Evolutionary conservation across 1,284 basidiomycete genomes (phyloP), one percentile per base, ranked within the genome.

Genomic region (Rhodotorula sp.): DNA sequence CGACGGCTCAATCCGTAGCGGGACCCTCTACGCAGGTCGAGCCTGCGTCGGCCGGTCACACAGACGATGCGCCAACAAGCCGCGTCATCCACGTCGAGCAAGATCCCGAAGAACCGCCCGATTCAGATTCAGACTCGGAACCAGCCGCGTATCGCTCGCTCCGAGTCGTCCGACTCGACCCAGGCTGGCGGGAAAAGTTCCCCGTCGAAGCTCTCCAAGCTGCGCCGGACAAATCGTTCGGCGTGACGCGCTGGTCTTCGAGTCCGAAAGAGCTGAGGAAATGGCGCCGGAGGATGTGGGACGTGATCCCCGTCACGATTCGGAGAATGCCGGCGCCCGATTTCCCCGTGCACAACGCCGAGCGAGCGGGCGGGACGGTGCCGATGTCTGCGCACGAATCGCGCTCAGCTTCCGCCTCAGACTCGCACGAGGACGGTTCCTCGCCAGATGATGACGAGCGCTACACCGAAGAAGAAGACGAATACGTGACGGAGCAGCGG

Each of bases 241-340:
- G 57, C 21, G 67, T 63, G 8, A 63, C 61, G 21, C 47, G 39
- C 15, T 68, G 67, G 67, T 49, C 61, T 4, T 34, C 67, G 57
- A 59, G 48, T 34, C 29, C 67, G 34, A 76, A 67, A 52, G 72
- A 73, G 56, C 52, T 74, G 12, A 49, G 74, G 8, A 57, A 31
- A n/a, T 76, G 74, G 74, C 46, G 72, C 20, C 29, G 74, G 31
- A 31, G 74, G 60, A 65, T 68, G 62, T 76, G 69, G 70, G 72
- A 76, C 26, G 70, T 68, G 14, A 62, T 76, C 2, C 74, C 74
- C 18, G 68, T 76, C 23, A 57, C 56, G 23, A 66, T 76, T 7
- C 60, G 59, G 48, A 66, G 70, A 14, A 52, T 69, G 2, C 64
- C 67, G 46, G 23, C 54, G n/a, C 26, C 47, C 26, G 54, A 56